Percentiles rank a stretch among this genome's conserved stretches.
Conservation (phyloP, 2,329 filamentous ascomycete genomes). For the Aureobasidium mangrovei region DNA sequence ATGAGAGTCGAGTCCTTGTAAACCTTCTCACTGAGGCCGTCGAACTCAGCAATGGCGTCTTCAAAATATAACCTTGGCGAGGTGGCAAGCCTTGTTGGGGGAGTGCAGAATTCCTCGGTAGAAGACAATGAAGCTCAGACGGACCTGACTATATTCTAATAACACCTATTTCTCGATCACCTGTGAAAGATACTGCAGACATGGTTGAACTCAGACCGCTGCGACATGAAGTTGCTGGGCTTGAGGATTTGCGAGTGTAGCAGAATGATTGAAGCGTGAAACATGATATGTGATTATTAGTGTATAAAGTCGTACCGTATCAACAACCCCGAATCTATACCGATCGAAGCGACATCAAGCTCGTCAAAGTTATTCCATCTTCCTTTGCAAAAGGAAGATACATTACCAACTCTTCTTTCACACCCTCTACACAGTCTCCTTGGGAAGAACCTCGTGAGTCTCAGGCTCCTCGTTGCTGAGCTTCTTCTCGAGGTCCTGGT, state of each 20-base stretch:
- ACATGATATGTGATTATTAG: neutral
- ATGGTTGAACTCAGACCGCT: too few relatives aligned
- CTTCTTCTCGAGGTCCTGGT: constrained; percentile 20
- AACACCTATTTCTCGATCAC: too few relatives aligned
- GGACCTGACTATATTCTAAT: too few relatives aligned
- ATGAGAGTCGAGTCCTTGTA: constrained; percentile 99
- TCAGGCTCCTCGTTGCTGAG: constrained; percentile 17
- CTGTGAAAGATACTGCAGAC: too few relatives aligned
- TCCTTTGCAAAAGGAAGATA: neutral
- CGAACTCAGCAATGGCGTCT: constrained; percentile 95
- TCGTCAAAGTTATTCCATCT: neutral
- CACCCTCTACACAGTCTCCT: neutral
- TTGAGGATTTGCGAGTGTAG: neutral
- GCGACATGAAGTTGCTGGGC: too few relatives aligned
- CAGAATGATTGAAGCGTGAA: neutral
- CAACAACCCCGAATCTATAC: neutral
- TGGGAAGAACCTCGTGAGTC: constrained; percentile 13
- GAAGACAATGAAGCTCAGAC: constrained; percentile 91
- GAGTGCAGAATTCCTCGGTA: constrained; percentile 99
- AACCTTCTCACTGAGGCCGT: constrained; percentile 95
- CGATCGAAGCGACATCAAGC: neutral
- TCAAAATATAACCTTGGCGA: constrained; percentile 91
- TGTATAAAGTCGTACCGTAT: constrained; percentile 1
- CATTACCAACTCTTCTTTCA: neutral
- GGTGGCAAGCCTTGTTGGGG: constrained; percentile 93